phyloP scores from a whole-genome alignment of 176 grass and related monocot species.

The Ensete glaucum region DNA sequence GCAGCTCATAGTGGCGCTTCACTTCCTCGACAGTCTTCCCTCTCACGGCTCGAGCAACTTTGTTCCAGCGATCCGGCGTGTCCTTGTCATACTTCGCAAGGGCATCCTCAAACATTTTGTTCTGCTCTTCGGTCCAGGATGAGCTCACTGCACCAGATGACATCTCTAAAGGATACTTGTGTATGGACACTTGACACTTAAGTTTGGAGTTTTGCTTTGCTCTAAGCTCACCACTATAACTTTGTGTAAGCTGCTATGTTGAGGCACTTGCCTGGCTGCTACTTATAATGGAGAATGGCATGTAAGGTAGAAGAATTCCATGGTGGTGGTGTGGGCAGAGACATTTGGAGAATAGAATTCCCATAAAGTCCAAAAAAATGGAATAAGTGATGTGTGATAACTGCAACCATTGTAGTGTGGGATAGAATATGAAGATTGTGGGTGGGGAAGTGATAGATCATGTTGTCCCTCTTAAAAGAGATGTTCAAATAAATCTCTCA shows the following conservation, averaged over 20 bases:
- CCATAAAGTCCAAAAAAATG: neutral
- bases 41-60: constrained; percentile 48
- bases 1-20: constrained; percentile 50
- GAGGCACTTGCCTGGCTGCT: constrained; percentile 3
- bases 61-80: constrained; percentile 69
- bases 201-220: neutral
- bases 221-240: neutral
- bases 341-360: neutral
- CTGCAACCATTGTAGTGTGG: neutral
- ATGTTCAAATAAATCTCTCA: neutral
- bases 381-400: constrained; percentile 2
- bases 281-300: neutral
- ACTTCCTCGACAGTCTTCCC: constrained; percentile 65
- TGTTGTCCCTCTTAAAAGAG: neutral
- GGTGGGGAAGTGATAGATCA: neutral
- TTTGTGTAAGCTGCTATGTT: neutral
- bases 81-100: constrained; percentile 55
- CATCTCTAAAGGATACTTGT: neutral
- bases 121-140: constrained; percentile 50
- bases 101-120: constrained; percentile 68
- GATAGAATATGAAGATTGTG: neutral
- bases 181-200: too few relatives aligned
- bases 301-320: neutral
- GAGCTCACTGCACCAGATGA: constrained; percentile 12
- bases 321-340: neutral